Conservation (phyloP, 805 yeast genomes). For the Priceomyces haplophilus region DNA sequence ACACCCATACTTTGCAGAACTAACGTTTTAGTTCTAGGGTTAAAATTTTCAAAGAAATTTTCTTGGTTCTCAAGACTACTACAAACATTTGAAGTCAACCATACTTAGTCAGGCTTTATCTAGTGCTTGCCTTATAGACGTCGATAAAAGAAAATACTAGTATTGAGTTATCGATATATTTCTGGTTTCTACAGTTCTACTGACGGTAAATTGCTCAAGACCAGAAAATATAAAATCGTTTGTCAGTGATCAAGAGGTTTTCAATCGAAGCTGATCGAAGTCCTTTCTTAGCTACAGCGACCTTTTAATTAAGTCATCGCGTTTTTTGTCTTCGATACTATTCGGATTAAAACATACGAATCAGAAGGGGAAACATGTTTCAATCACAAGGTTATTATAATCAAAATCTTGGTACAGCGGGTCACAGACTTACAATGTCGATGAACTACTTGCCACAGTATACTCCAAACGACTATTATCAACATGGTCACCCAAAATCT, state of each 20-base stretch:
- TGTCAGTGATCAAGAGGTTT: background rate
- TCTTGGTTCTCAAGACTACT: background rate
- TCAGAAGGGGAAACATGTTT: no score
- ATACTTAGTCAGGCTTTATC: background rate
- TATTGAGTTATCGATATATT: background rate
- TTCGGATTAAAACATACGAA: background rate
- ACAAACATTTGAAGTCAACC: background rate
- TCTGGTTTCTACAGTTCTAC: background rate
- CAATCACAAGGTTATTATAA: constrained; percentile 17
- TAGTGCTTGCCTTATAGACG: background rate
- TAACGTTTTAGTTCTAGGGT: constrained; percentile 3
- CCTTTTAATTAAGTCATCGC: constrained; percentile 42
- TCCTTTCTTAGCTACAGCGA: constrained; percentile 18
- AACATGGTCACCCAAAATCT: constrained; percentile 11
- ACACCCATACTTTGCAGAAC: constrained; percentile 3
- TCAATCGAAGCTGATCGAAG: background rate
- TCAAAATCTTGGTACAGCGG: constrained; percentile 34
- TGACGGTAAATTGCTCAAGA: background rate
- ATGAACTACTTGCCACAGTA: constrained; percentile 22
- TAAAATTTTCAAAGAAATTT: background rate
- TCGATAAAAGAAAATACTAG: no score
- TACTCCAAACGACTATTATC: constrained; percentile 11
- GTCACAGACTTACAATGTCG: constrained; percentile 34
- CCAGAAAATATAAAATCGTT: background rate
- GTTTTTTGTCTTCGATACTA: constrained; percentile 7